Percentiles rank a stretch among this genome's conserved stretches.
phyloP scores from a whole-genome alignment of 2,329 filamentous ascomycete species.

The Alternaria solani region DNA sequence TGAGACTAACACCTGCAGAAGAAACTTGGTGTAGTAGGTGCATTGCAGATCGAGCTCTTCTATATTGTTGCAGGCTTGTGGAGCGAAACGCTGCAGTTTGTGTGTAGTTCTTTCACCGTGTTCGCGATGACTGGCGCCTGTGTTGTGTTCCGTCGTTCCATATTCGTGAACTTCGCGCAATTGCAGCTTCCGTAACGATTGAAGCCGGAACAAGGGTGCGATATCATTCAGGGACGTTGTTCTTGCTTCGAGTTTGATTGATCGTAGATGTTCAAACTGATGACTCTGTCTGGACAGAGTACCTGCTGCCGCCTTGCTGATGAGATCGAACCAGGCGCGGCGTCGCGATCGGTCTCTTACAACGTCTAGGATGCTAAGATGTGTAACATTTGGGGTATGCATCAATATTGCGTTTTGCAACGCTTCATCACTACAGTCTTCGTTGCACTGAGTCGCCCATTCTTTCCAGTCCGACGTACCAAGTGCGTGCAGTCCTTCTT shows the following conservation, averaged over 20 bases:
- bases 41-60: constrained; percentile 25
- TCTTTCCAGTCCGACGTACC: constrained; percentile 37
- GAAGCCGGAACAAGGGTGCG: constrained; percentile 32
- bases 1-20: constrained; percentile 25
- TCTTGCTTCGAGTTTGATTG: constrained; percentile 24
- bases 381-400: constrained; percentile 31
- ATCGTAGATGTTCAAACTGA: constrained; percentile 26
- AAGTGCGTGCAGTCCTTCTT: constrained; percentile 32
- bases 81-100: constrained; percentile 25
- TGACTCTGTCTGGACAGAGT: constrained; percentile 25
- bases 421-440: constrained; percentile 17
- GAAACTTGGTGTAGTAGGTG: constrained; percentile 17
- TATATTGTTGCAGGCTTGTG: constrained; percentile 23
- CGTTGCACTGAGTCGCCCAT: constrained; percentile 35
- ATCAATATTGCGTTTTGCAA: constrained; percentile 36
- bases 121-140: not conserved
- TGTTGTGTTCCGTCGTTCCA: not conserved
- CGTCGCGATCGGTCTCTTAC: not conserved
- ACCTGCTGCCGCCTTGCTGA: constrained; percentile 24
- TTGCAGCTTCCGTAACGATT: constrained; percentile 28
- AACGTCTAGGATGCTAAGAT: not conserved
- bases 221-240: constrained; percentile 21
- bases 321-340: constrained; percentile 32
- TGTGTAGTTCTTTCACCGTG: constrained; percentile 2
- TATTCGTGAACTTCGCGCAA: constrained; percentile 21